Evolutionary conservation across 2,329 filamentous ascomycete species (phyloP), one percentile per base, ranked within the genome.

Genomic region (Allantophomopsis lycopodina): DNA sequence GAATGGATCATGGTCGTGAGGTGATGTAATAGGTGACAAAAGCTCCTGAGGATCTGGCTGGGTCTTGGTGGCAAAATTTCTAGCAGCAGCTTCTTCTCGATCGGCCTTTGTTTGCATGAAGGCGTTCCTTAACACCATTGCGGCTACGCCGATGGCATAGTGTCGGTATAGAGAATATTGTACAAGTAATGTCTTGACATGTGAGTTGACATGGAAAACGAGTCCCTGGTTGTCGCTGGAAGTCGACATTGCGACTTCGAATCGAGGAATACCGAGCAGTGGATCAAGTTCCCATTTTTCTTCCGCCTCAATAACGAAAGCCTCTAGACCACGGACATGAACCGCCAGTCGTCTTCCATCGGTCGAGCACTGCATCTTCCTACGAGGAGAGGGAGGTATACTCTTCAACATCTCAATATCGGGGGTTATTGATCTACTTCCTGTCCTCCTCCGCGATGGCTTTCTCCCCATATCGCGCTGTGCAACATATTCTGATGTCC

Each of bases 131-230:
- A 98, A 58, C 2, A 93, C 84, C 54, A 78, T 79, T 17, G 72
- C 64, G 7, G 89, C 91, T 43, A 96, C 77, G 1, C 86, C 83
- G 18, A 93, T 70, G 1, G 88, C 82, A 54, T 95, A 98, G 55
- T 94, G 88, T 3, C 88, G 80, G 57, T 93, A 94, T 0, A 98
- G 71, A 1, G 93, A 98, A 55, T 96, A 96, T 38, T 93, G 82
- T 7, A 94, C 54, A 44, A 84, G 76, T 2, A 98, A 62, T 5
- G 83, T 85, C 48, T 82, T 81, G 15, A 91, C 71, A 39, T 83
- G 75, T 0, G 85, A 83, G 48, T 93, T 86, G 34, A 96, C 62
- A 54, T 96, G 86, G 53, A 95, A 84, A 5, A 94, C 69, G 0
- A 87, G 83, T 0, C 88, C 89, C 52, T 94, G 84, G 21, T 75